Evolutionary conservation across 441 rosid species (phyloP).

Genomic region (Pelargonium cotyledonis): DNA sequence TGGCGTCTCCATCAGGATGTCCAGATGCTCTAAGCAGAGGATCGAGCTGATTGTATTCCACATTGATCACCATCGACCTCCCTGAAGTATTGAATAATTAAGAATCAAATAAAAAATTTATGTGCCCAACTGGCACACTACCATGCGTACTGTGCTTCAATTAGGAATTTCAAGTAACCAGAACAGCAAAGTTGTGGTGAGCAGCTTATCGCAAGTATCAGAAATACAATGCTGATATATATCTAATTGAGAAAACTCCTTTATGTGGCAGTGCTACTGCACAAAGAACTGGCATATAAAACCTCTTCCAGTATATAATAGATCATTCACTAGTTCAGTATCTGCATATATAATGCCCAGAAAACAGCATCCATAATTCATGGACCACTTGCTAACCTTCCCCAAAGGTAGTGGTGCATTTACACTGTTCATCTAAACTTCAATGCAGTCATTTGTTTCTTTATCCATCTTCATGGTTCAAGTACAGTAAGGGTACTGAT

Average conservation of each 20-base stretch:
- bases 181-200: not conserved
- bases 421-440: no score
- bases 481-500: no score
- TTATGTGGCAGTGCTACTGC: not conserved
- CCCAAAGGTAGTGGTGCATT: no score
- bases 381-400: no score
- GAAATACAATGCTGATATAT: not conserved
- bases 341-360: no score
- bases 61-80: slow-evolving; percentile 90
- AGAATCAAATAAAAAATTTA: not conserved
- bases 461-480: no score
- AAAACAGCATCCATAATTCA: no score
- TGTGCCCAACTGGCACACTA: not conserved
- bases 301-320: no score
- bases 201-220: not conserved
- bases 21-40: slow-evolving; percentile 89
- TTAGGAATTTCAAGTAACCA: not conserved
- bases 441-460: no score
- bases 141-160: not conserved
- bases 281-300: no score
- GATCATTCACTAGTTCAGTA: no score
- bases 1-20: slow-evolving; percentile 81
- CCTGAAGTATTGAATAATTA: slow-evolving; percentile 39
- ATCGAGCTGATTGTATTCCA: slow-evolving; percentile 97
- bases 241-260: not conserved